Conservation (phyloP, 805 yeast species). For the Wickerhamomyces tratensis region DNA sequence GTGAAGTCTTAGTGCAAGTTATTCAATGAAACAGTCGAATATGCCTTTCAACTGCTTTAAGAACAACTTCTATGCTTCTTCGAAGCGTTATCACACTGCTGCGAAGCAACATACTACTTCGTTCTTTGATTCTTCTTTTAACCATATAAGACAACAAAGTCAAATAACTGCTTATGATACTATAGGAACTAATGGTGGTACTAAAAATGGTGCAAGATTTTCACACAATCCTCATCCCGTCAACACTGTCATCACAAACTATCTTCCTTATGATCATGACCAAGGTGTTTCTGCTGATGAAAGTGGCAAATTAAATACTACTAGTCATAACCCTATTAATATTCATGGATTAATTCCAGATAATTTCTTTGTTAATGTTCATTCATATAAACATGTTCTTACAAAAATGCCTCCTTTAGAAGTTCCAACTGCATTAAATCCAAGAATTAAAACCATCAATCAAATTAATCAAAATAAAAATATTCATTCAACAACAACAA, state of each 20-base stretch:
- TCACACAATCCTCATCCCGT: conserved; percentile 26
- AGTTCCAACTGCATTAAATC: neutral
- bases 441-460: too few relatives aligned
- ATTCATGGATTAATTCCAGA: neutral
- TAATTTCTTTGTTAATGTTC: neutral
- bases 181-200: conserved; percentile 8
- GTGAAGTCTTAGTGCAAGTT: too few relatives aligned
- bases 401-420: neutral
- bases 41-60: conserved; percentile 34
- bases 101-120: conserved; percentile 22
- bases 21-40: conserved; percentile 1
- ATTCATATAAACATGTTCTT: neutral
- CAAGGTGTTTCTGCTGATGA: conserved; percentile 1
- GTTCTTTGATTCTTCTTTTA: conserved; percentile 31
- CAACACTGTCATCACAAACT: conserved; percentile 23
- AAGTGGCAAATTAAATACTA: too few relatives aligned
- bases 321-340: neutral
- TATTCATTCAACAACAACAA: neutral
- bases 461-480: too few relatives aligned
- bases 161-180: conserved; percentile 20
- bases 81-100: conserved; percentile 27
- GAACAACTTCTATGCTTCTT: conserved; percentile 21
- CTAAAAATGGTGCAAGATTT: conserved; percentile 3
- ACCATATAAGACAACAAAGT: conserved; percentile 26
- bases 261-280: conserved; percentile 18